Evolutionary conservation across 352 stramenopile species (phyloP).

Genomic region (Pythium folliculosum): DNA sequence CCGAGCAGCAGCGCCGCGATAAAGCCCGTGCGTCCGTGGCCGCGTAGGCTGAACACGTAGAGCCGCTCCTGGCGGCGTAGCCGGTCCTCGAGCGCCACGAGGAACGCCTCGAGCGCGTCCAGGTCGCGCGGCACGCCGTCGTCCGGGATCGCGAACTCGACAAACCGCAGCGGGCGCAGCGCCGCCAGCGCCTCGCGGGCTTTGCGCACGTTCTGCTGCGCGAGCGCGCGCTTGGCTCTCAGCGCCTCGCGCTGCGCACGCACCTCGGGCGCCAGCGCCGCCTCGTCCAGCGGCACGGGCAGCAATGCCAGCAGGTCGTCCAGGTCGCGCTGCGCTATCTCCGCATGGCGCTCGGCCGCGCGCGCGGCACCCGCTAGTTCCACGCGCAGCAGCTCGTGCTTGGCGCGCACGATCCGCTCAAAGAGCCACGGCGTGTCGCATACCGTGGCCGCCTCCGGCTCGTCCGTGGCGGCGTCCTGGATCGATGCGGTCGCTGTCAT

Average conservation of each 20-base stretch:
- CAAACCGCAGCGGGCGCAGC: constrained; percentile 48
- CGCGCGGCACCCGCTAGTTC: constrained; percentile 45
- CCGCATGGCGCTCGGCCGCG: constrained; percentile 41
- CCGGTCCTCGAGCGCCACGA: constrained; percentile 44
- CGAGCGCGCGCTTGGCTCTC: constrained; percentile 47
- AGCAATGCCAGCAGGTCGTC: constrained; percentile 28
- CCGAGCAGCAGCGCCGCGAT: constrained; percentile 66
- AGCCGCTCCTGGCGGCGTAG: constrained; percentile 59
- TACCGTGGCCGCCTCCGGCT: not conserved
- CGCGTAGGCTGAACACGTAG: constrained; percentile 74
- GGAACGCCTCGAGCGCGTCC: constrained; percentile 31
- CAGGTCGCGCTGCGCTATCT: constrained; percentile 39
- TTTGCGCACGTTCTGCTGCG: constrained; percentile 47
- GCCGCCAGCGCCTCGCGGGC: constrained; percentile 34
- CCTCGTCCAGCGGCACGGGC: not conserved
- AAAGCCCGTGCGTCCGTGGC: constrained; percentile 73
- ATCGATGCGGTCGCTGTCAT: no score
- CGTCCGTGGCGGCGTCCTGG: no score
- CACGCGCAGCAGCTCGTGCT: constrained; percentile 41
- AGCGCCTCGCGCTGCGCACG: constrained; percentile 35
- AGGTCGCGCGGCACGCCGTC: constrained; percentile 34
- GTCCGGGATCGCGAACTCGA: constrained; percentile 55
- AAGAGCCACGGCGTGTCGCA: constrained; percentile 41
- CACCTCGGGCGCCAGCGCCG: constrained; percentile 17
- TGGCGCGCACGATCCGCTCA: constrained; percentile 51